Base-by-base conservation (phyloP, 257 asterid species). In the Primulina eburnea region DNA sequence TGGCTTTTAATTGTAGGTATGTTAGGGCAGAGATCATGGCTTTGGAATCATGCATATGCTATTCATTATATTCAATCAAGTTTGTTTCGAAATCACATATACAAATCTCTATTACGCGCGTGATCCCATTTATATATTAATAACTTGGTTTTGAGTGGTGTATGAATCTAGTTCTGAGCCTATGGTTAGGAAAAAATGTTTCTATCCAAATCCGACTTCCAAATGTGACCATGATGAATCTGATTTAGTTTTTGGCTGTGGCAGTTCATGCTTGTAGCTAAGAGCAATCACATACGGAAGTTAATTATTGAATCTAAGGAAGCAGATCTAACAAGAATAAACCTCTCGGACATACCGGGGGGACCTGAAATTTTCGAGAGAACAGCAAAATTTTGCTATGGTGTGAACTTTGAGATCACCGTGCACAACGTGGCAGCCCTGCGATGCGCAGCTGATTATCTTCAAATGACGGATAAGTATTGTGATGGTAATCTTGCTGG, bases 241-340 rank as follows among this genome's bases (percentile, higher is more conserved):
- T 43, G 14, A 43, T 43, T 0, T 43, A 43, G 18, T 43, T 12
- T 14, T 43, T n/a, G 33, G 24, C 7, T 30, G 6, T 56, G 37
- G 61, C 88, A 94, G 99, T 89, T 91, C 82, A 94, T 91, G 96
- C 93, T 94, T 3, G 89, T 91, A 20, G 97, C 96, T 20, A 94
- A 94, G 91, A 94, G 97, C 88, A 91, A 94, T 68, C 78, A 50
- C 74, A 87, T 94, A 78, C 85, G 97, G 63, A 88, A 84, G 43
- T 62, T 91, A 69, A 85, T 91, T 52, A 73, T 91, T 2, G 99
- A 89, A 11, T 78, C 89, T 0, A 85, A 86, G 29, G 96, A 88
- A 56, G 70, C 86, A 2, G 99, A 89, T 62, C 28, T 84, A 67
- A 82, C 90, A 6, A 79, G 84, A 71, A 84, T 94, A 62, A 68